Percentiles rank a stretch among this genome's conserved stretches.
Conservation (phyloP, 2,329 filamentous ascomycete species). For the Rhinocladiella mackenziei region DNA sequence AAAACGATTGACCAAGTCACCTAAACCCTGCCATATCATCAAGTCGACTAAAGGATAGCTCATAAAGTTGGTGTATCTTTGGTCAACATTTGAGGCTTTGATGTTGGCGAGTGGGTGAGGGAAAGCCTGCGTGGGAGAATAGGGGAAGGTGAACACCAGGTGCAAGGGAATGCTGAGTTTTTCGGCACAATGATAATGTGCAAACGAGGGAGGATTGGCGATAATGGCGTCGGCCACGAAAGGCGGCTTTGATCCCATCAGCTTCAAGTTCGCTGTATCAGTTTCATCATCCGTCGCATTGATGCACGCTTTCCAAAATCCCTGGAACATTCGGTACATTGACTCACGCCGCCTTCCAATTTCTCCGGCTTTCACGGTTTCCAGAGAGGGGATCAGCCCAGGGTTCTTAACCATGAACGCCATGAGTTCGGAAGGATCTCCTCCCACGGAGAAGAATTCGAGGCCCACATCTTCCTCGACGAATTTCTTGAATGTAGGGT, state of each 20-base stretch:
- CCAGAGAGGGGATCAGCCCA: conserved; percentile 69
- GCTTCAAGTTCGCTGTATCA: conserved; percentile 57
- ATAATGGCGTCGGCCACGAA: conserved; percentile 40
- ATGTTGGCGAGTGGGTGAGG: conserved; percentile 75
- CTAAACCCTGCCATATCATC: conserved; percentile 57
- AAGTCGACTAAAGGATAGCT: conserved; percentile 76
- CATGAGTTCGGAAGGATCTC: conserved; percentile 77
- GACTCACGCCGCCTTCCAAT: conserved; percentile 62
- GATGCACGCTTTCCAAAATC: conserved; percentile 75
- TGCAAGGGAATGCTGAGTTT: conserved; percentile 36
- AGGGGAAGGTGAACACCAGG: conserved; percentile 54
- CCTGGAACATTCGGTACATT: conserved; percentile 79
- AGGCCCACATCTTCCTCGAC: conserved; percentile 67
- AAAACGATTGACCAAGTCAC: conserved; percentile 73
- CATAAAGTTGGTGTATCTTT: conserved; percentile 73
- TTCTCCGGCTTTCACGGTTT: conserved; percentile 69
- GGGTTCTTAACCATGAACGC: conserved; percentile 82
- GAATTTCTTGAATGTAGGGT: conserved; percentile 72
- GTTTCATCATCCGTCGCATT: conserved; percentile 62
- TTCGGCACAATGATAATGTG: conserved; percentile 38
- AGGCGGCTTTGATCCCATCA: conserved; percentile 56
- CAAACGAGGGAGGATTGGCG: conserved; percentile 39
- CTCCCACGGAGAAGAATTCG: conserved; percentile 77
- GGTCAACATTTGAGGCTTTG: conserved; percentile 66
- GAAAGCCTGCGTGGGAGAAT: conserved; percentile 67